Evolutionary conservation across 108 stramenopile species (phyloP).

Genomic region (Skeletonema grethae): DNA sequence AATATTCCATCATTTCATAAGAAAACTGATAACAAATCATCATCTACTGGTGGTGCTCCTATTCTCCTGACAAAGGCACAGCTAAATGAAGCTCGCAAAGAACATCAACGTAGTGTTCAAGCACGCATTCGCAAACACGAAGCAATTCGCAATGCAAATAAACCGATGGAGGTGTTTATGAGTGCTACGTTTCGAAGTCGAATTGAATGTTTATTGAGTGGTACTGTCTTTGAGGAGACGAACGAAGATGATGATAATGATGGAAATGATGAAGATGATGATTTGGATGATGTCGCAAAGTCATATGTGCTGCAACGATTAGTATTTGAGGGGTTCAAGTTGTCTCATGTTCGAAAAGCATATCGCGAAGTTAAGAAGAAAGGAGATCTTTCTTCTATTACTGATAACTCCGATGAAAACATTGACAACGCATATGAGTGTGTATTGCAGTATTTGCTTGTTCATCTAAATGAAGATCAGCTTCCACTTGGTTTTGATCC

Average conservation of each 20-base stretch:
- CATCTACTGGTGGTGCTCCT: constrained; percentile 42
- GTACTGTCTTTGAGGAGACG: constrained; percentile 33
- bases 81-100: constrained; percentile 42
- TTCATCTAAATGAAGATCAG: constrained; percentile 80
- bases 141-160: constrained; percentile 80
- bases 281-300: constrained; percentile 45
- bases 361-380: constrained; percentile 35
- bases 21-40: constrained; percentile 33
- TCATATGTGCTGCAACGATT: constrained; percentile 70
- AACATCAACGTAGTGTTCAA: constrained; percentile 52
- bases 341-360: constrained; percentile 58
- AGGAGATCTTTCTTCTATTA: neutral
- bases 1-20: constrained; percentile 16
- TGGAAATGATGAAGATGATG: constrained; percentile 32
- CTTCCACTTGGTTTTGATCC: constrained; percentile 90
- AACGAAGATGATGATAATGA: constrained; percentile 48
- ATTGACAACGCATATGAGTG: constrained; percentile 73
- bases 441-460: constrained; percentile 79
- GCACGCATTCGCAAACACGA: constrained; percentile 68
- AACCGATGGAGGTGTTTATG: constrained; percentile 75
- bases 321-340: constrained; percentile 74
- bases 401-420: constrained; percentile 38
- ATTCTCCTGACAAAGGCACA: constrained; percentile 52
- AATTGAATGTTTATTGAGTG: constrained; percentile 67
- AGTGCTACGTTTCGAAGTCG: constrained; percentile 60